phyloP scores from a whole-genome alignment of 2,329 filamentous ascomycete species.

The Diaporthe caulivora region DNA sequence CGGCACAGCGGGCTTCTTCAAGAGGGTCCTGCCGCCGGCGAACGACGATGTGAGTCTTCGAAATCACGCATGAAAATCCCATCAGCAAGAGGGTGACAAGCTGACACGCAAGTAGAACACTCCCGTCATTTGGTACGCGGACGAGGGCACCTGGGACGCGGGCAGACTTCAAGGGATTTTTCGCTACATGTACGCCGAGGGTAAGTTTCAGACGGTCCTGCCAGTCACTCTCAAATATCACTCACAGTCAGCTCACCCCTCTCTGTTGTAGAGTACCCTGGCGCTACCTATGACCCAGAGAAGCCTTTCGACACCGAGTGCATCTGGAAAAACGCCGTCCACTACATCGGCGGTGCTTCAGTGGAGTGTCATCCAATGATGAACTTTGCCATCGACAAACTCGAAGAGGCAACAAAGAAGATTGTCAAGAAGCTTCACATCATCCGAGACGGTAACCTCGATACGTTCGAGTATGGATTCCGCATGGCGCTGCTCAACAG shows the following conservation, averaged over 20 bases:
- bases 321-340: slow-evolving; percentile 43
- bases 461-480: slow-evolving; percentile 42
- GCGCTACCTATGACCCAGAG: slow-evolving; percentile 33
- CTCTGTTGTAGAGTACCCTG: slow-evolving; percentile 40
- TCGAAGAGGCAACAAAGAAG: slow-evolving; percentile 64
- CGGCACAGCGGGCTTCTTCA: slow-evolving; percentile 36
- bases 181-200: slow-evolving; percentile 46
- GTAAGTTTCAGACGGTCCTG: slow-evolving; percentile 26
- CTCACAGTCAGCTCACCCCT: slow-evolving; percentile 16
- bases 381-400: slow-evolving; percentile 62
- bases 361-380: slow-evolving; percentile 45
- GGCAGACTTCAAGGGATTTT: slow-evolving; percentile 43
- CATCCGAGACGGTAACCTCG: slow-evolving; percentile 38
- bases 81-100: background rate
- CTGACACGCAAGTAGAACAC: slow-evolving; percentile 29
- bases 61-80: no score
- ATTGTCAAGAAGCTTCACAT: slow-evolving; percentile 52
- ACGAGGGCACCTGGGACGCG: slow-evolving; percentile 39
- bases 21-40: slow-evolving; percentile 29
- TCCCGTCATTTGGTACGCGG: slow-evolving; percentile 29
- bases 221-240: no score
- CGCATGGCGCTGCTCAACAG: slow-evolving; percentile 41
- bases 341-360: slow-evolving; percentile 46
- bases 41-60: slow-evolving; percentile 30
- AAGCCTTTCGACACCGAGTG: slow-evolving; percentile 40